Percentiles rank a stretch among this genome's conserved stretches.
Evolutionary conservation across 139 green algal genomes (phyloP).

Genomic region (Zygnema circumcarinatum): DNA sequence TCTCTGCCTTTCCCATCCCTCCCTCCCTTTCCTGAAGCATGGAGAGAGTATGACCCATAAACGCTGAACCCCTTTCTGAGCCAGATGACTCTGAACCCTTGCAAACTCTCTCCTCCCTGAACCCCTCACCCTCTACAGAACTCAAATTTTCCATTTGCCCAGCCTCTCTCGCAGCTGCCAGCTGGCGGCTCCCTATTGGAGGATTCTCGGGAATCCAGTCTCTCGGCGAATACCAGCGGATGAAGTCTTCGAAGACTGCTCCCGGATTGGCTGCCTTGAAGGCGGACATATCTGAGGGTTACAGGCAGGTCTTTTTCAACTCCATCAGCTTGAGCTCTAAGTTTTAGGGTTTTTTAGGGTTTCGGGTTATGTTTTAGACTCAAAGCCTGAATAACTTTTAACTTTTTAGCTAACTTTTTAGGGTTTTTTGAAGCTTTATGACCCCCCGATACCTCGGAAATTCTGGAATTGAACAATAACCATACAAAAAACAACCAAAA

Average conservation of each 20-base stretch:
- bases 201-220: constrained; percentile 69
- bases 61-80: not conserved
- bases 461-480: too few species aligned
- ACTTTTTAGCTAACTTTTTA: not conserved
- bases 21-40: not conserved
- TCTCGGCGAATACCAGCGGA: constrained; percentile 80
- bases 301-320: not conserved
- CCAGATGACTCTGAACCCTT: not conserved
- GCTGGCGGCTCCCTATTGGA: not conserved
- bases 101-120: not conserved
- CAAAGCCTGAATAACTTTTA: not conserved
- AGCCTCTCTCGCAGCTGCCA: too few species aligned
- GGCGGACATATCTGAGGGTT: constrained; percentile 87
- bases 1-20: not conserved
- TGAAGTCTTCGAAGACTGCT: constrained; percentile 79
- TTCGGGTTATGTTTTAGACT: too few species aligned
- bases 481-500: not conserved
- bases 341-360: not conserved
- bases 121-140: not conserved
- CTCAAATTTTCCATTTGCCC: not conserved
- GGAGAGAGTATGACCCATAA: not conserved
- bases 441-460: too few species aligned
- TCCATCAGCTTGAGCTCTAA: constrained; percentile 9
- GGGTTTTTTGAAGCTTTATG: too few species aligned
- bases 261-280: constrained; percentile 94